Evolutionary conservation across 2,329 filamentous ascomycete species (phyloP).

Genomic region (Epichloe hybrida): DNA sequence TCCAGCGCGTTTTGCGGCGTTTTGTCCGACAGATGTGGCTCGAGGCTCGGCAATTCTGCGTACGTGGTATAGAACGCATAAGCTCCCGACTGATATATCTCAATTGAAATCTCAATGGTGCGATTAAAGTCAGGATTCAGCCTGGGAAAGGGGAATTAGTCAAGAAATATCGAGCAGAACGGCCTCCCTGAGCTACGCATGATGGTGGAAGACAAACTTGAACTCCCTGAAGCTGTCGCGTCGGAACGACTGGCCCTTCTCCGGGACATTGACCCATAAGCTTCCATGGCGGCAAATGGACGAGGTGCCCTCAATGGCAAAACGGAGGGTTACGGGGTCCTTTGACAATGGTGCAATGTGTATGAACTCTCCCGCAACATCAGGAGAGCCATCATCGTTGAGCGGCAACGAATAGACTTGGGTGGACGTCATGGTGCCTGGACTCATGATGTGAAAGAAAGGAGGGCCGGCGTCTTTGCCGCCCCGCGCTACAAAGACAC

Average conservation of each 20-base stretch:
- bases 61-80: conserved; percentile 94
- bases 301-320: conserved; percentile 86
- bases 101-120: conserved; percentile 78
- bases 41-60: conserved; percentile 63
- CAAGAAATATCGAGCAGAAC: background rate
- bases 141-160: conserved; percentile 29
- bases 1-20: conserved; percentile 26
- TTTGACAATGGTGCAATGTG: conserved; percentile 69
- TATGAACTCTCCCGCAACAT: conserved; percentile 80
- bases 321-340: conserved; percentile 68
- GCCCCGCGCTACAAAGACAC: conserved; percentile 8
- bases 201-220: conserved; percentile 47
- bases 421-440: conserved; percentile 48
- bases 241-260: conserved; percentile 59
- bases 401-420: conserved; percentile 81
- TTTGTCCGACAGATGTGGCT: conserved; percentile 14
- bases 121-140: conserved; percentile 87
- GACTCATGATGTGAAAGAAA: conserved; percentile 35
- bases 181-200: background rate
- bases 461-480: conserved; percentile 10
- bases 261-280: conserved; percentile 91
- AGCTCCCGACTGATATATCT: conserved; percentile 68
- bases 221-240: conserved; percentile 73
- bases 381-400: conserved; percentile 84
- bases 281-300: conserved; percentile 91